These are phyloP conservation scores for Boeremia lycopersici DNA, from an alignment of 2,329 filamentous ascomycete species.

Conservation along the genomic window DNA sequence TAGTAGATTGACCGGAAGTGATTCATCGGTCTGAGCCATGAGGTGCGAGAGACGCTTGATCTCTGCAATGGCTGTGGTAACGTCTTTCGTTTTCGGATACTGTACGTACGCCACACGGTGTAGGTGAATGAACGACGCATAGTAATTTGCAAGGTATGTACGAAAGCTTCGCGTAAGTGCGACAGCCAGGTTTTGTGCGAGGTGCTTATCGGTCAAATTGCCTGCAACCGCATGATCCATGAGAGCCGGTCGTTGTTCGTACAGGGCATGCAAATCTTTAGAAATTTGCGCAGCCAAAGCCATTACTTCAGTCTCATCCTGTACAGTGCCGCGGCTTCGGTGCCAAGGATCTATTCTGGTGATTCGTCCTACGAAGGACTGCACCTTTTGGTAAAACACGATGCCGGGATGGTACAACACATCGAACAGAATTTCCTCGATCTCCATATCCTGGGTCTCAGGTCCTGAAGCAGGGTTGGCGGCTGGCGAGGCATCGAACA, in stretches of 20 bases:
- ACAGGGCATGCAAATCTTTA: constrained; percentile 58
- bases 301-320: constrained; percentile 66
- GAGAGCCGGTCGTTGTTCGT: constrained; percentile 58
- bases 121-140: constrained; percentile 62
- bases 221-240: constrained; percentile 64
- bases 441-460: constrained; percentile 38
- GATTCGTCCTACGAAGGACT: constrained; percentile 63
- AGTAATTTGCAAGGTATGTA: constrained; percentile 63
- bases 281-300: constrained; percentile 58
- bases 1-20: constrained; percentile 62
- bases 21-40: constrained; percentile 53
- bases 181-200: constrained; percentile 57
- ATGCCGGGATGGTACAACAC: constrained; percentile 62
- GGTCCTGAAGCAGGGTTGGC: constrained; percentile 37
- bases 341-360: constrained; percentile 64
- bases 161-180: constrained; percentile 61
- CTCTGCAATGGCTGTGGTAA: constrained; percentile 55
- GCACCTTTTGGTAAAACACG: constrained; percentile 64
- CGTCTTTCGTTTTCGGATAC: constrained; percentile 59
- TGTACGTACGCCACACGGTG: constrained; percentile 63
- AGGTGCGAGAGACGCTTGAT: constrained; percentile 57
- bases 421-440: constrained; percentile 61
- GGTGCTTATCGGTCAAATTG: constrained; percentile 55
- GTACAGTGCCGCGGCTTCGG: constrained; percentile 60
- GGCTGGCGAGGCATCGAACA: constrained; percentile 56